phyloP scores from a whole-genome alignment of 2,329 filamentous ascomycete genomes.

The Elsinoe batatas region DNA sequence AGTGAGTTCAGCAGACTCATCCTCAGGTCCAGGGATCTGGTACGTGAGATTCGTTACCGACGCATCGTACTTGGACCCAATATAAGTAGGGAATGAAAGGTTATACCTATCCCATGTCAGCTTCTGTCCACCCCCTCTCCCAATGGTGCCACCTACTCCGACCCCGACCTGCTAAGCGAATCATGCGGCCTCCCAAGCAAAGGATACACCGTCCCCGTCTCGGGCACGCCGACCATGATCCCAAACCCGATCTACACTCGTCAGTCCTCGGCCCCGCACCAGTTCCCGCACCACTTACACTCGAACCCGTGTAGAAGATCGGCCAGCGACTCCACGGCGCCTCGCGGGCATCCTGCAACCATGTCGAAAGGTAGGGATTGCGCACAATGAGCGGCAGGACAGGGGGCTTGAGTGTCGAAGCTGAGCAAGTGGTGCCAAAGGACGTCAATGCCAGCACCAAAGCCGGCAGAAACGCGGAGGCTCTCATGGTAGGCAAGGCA shows the following conservation, averaged over 20 bases:
- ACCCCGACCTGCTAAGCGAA: slow-evolving; percentile 37
- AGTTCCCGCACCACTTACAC: slow-evolving; percentile 33
- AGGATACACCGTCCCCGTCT: slow-evolving; percentile 51
- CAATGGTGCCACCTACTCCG: slow-evolving; percentile 28
- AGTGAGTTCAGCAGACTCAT: slow-evolving; percentile 43
- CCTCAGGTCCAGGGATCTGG: slow-evolving; percentile 38
- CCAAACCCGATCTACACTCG: slow-evolving; percentile 47
- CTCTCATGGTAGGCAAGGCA: background rate
- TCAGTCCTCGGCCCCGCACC: background rate
- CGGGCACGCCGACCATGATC: slow-evolving; percentile 52
- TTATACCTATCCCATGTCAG: slow-evolving; percentile 37
- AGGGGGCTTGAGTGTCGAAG: slow-evolving; percentile 46
- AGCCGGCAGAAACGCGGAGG: background rate
- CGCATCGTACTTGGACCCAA: slow-evolving; percentile 56
- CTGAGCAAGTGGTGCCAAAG: slow-evolving; percentile 22
- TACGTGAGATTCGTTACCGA: slow-evolving; percentile 63
- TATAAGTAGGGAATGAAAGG: slow-evolving; percentile 48
- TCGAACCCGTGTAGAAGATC: slow-evolving; percentile 69
- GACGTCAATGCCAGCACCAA: slow-evolving; percentile 6
- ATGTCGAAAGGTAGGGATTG: slow-evolving; percentile 43
- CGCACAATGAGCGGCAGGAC: slow-evolving; percentile 42
- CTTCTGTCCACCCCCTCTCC: background rate
- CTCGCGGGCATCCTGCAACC: slow-evolving; percentile 56
- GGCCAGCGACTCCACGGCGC: slow-evolving; percentile 77
- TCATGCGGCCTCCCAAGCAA: slow-evolving; percentile 58